Evolutionary conservation across 768 basidiomycete species (phyloP), one percentile per base, ranked within the genome.

Genomic region (Tricholoma furcatifolium): DNA sequence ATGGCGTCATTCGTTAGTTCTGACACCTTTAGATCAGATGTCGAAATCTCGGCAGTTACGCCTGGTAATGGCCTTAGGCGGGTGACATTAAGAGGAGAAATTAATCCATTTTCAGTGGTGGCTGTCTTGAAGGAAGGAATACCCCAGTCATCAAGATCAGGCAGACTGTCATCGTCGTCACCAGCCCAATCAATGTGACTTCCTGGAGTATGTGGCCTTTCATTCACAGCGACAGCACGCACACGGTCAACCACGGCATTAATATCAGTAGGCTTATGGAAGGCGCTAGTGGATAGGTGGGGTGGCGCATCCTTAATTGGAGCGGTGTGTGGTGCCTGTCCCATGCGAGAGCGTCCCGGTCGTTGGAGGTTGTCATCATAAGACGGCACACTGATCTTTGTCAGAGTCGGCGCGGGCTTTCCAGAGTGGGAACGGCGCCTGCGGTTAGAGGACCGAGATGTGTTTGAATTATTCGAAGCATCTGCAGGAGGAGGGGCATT

Each of bases 101-200:
- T 86, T 50, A 73, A 68, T 41, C 76, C 75, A 41, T 66, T 61
- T 63, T 64, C 67, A 56, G 59, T 68, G 40, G 52, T 53, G 4
- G 61, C 27, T 18, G 57, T 53, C 40, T 70, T 67, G 17, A 67
- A 69, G 15, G 83, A 74, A 17, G 75, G 75, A 41, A 91, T 80
- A 17, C 85, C 89, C 91, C 91, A 93, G 63, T 93, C 91, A 64
- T 93, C 82, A 23, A 93, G 75, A 67, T 91, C 88, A 5, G 91
- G 91, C 2, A 93, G 73, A 56, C 80, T 84, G 61, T 87, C 86
- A 57, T 93, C 90, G 51, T 93, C 91, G 59, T 92, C 89, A 32
- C 86, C 87, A 38, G 91, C 91, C 91, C 91, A 93, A 67, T 93
- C 90, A 53, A 92, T 87, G 58, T 92, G 89, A 53, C 83, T 88